Base-by-base conservation (phyloP, 768 basidiomycete species). In the Mycena maculata region DNA sequence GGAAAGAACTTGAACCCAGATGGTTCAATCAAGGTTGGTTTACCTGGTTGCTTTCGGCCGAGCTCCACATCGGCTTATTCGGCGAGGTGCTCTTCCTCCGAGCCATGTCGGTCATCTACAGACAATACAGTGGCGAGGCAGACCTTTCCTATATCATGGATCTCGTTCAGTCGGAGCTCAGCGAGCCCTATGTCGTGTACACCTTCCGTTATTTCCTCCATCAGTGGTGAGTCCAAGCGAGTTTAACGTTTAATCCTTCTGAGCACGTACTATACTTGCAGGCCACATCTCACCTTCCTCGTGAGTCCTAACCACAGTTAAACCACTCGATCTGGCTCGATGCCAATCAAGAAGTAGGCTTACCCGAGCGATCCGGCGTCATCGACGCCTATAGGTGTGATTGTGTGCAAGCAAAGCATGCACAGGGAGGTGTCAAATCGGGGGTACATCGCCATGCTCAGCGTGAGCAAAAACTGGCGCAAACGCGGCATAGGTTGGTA, bases 401-500 rank as follows among this genome's bases (percentile, higher is more conserved):
- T 99, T 65, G 92, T 99, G 23, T 98, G 95, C 87, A 99, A 99
- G 84, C 97, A 98, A 80, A 95, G 95, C 72, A 84, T 87, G 76
- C 98, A 99, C 80, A 84, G 84, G 60, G 86, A 91, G 68, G 80
- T 82, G 41, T 82, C 88, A 11, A 94, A 95, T 76, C 81, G 98
- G 76, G 98, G 98, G 16, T 99, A 99, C 77, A 97, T 99, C 64
- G 98, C 96, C 39, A 99, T 99, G 98, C 87, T 99, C 60, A 95
- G 94, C 74, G 95, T 98, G 30, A 86, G 87, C 78, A 90, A 90
- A 78, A 79, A 83, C 41, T 98, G 90, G 87, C 85, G 97, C 39
- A 92, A 97, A 78, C 89, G 91, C 58, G 97, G 98, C 36, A 95
- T 99, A 76, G 95, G 95, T 95, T 77, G 76, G 92, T 86, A 62